Conservation (phyloP, 2,329 filamentous ascomycete species). For the Epichloe coenophiala region DNA sequence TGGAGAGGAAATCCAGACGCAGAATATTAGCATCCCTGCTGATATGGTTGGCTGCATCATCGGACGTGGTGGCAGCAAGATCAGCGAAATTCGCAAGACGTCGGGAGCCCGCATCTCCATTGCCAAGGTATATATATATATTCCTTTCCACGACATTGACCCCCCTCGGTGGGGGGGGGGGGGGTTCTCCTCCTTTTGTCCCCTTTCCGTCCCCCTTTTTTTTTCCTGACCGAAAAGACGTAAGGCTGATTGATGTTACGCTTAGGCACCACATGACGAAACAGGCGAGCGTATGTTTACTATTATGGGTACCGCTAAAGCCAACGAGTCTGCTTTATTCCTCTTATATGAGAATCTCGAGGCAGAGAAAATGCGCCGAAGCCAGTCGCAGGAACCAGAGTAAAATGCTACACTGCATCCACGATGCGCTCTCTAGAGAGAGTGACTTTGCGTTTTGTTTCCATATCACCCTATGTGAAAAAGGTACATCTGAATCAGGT, state of each 20-base stretch:
- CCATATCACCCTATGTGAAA: conserved; percentile 14
- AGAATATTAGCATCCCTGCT: conserved; percentile 98
- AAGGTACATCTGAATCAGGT: conserved; percentile 32
- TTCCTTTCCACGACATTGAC: not conserved
- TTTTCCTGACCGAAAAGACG: not conserved
- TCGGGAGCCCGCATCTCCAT: conserved; percentile 96
- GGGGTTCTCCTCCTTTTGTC: rapidly evolving
- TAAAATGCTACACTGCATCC: conserved; percentile 19
- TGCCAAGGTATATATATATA: conserved; percentile 51
- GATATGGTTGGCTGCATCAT: conserved; percentile 99
- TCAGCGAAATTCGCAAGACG: conserved; percentile 94
- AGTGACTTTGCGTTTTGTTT: conserved; percentile 16
- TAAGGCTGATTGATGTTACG: not conserved
- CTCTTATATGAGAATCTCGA: conserved; percentile 97
- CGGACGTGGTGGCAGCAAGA: conserved; percentile 87
- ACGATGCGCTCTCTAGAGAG: conserved; percentile 10
- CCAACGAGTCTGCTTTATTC: conserved; percentile 92
- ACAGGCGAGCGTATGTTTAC: conserved; percentile 99
- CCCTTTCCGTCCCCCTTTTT: not conserved
- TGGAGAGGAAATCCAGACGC: conserved; percentile 93
- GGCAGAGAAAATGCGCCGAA: conserved; percentile 96
- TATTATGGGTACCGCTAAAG: conserved; percentile 87
- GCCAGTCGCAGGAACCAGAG: conserved; percentile 51
- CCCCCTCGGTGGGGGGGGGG: too few relatives aligned
- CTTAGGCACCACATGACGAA: conserved; percentile 77